These are phyloP conservation scores for Auricularia cornea DNA, from an alignment of 768 basidiomycete species.

Conservation along the genomic window DNA sequence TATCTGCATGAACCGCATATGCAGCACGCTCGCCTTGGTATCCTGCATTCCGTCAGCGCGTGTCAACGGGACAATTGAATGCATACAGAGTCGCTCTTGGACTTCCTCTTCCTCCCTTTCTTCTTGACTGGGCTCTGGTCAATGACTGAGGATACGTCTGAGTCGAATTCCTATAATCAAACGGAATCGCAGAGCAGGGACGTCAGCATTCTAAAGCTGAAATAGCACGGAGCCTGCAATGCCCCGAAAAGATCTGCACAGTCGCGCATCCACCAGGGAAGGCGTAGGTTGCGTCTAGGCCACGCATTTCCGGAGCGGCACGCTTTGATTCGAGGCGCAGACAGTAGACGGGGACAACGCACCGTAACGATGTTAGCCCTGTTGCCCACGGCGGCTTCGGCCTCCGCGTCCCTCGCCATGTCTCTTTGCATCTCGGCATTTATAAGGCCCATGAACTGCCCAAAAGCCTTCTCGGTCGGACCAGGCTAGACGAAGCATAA, in stretches of 20 bases:
- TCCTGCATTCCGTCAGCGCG: slow-evolving; percentile 16
- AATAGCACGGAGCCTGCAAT: too few relatives aligned
- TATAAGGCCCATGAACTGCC: neutral
- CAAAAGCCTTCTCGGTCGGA: slow-evolving; percentile 2
- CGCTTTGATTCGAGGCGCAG: too few relatives aligned
- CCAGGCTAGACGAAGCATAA: neutral
- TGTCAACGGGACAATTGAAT: neutral
- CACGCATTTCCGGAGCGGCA: too few relatives aligned
- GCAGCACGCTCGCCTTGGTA: slow-evolving; percentile 14
- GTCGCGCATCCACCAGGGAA: too few relatives aligned
- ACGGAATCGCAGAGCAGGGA: too few relatives aligned
- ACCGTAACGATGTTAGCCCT: too few relatives aligned
- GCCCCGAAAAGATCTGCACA: too few relatives aligned
- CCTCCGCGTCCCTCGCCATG: slow-evolving; percentile 1
- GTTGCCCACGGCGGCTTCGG: neutral
- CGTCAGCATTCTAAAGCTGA: neutral
- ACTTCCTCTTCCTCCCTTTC: slow-evolving; percentile 24
- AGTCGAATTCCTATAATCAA: neutral
- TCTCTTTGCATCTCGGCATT: neutral
- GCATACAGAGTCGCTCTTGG: slow-evolving; percentile 5
- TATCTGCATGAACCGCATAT: too few relatives aligned
- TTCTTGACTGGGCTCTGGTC: slow-evolving; percentile 25
- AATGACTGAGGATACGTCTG: neutral
- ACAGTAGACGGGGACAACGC: too few relatives aligned
- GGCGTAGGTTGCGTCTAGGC: too few relatives aligned